Conservation (phyloP, 2,329 filamentous ascomycete genomes). For the Beauveria bassiana region DNA sequence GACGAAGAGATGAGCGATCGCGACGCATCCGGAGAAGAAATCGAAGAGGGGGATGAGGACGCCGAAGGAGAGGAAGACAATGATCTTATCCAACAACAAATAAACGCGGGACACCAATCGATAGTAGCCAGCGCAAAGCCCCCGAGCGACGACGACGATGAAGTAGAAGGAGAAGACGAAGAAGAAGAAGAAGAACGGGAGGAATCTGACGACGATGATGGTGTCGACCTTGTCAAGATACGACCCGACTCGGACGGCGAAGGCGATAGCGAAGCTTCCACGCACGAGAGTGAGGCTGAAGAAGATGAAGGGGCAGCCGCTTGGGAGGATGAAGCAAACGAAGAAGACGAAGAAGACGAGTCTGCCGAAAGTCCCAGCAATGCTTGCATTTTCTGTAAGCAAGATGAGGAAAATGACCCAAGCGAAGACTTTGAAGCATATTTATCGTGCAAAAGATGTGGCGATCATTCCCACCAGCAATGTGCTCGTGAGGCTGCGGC, state of each 20-base stretch:
- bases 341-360: slow-evolving; percentile 46
- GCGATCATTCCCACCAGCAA: slow-evolving; percentile 50
- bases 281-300: slow-evolving; percentile 36
- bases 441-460: slow-evolving; percentile 68
- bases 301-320: slow-evolving; percentile 23
- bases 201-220: slow-evolving; percentile 44
- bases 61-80: slow-evolving; percentile 36
- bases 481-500: slow-evolving; percentile 7
- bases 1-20: slow-evolving; percentile 31
- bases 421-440: slow-evolving; percentile 74
- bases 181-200: slow-evolving; percentile 22
- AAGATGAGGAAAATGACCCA: slow-evolving; percentile 76
- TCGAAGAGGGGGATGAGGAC: slow-evolving; percentile 31
- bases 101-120: slow-evolving; percentile 9
- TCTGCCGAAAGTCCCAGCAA: slow-evolving; percentile 33
- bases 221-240: slow-evolving; percentile 49
- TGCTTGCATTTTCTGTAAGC: slow-evolving; percentile 65
- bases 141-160: slow-evolving; percentile 15
- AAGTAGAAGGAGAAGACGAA: slow-evolving; percentile 24
- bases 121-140: slow-evolving; percentile 2
- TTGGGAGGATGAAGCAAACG: slow-evolving; percentile 51
- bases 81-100: slow-evolving; percentile 22
- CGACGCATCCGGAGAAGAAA: slow-evolving; percentile 33
- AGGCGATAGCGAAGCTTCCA: slow-evolving; percentile 24
- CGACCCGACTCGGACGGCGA: slow-evolving; percentile 40